Evolutionary conservation across 805 yeast genomes (phyloP).

Genomic region (Saturnispora hagleri): DNA sequence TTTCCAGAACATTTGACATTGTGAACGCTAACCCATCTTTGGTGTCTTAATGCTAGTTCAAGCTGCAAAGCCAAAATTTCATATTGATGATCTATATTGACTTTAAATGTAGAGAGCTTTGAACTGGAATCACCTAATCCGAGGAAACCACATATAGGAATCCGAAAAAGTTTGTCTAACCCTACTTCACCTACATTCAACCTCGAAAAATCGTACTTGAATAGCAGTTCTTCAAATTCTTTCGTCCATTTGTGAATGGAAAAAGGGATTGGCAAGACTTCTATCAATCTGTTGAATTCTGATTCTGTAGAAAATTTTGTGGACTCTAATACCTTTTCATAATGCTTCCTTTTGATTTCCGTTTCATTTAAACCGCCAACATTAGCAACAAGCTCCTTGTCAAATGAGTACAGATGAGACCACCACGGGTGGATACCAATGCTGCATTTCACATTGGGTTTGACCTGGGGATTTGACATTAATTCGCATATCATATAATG

Average conservation of each 20-base stretch:
- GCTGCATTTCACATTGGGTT: conserved; percentile 31
- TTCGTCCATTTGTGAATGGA: conserved; percentile 29
- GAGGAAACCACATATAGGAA: conserved; percentile 52
- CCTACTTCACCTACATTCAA: conserved; percentile 85
- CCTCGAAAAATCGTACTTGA: conserved; percentile 5
- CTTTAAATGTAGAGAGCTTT: conserved; percentile 32
- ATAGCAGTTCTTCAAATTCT: conserved; percentile 27
- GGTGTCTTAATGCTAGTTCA: conserved; percentile 36
- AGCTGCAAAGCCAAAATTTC: conserved; percentile 43
- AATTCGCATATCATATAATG: conserved; percentile 20
- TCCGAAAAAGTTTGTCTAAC: conserved; percentile 62
- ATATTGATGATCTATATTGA: conserved; percentile 58
- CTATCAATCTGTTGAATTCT: conserved; percentile 23
- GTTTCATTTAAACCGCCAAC: neutral
- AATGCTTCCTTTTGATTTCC: conserved; percentile 38
- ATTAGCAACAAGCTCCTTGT: conserved; percentile 5
- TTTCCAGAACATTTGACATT: conserved; percentile 74
- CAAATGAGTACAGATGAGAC: conserved; percentile 49
- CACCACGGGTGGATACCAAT: conserved; percentile 94
- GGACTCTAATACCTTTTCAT: conserved; percentile 40
- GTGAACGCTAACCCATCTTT: conserved; percentile 43
- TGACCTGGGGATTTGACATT: conserved; percentile 3
- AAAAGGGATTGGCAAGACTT: conserved; percentile 53
- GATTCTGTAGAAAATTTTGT: conserved; percentile 23
- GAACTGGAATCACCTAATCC: conserved; percentile 22